phyloP scores from a whole-genome alignment of 2,329 filamentous ascomycete species.

The Beauveria brongniartii region DNA sequence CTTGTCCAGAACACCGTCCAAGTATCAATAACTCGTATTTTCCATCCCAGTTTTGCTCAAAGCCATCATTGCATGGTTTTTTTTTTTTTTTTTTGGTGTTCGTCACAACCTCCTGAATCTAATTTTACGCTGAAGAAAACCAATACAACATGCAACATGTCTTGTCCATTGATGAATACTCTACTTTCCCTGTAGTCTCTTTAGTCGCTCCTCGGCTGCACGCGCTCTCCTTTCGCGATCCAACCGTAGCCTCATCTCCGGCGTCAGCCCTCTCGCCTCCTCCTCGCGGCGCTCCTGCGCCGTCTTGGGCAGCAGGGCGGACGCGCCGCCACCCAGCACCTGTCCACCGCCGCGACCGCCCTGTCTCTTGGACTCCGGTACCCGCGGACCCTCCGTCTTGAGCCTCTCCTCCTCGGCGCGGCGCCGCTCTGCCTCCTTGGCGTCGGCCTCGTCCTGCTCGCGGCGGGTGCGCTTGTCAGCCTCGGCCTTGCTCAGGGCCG shows the following conservation, averaged over 20 bases:
- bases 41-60: too few species aligned
- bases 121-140: too few species aligned
- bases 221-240: slow-evolving; percentile 85
- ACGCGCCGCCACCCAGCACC: slow-evolving; percentile 33
- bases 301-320: slow-evolving; percentile 50
- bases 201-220: slow-evolving; percentile 83
- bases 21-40: too few species aligned
- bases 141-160: background rate
- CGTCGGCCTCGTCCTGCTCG: slow-evolving; percentile 61
- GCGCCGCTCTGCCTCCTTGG: slow-evolving; percentile 61
- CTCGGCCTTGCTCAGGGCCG: slow-evolving; percentile 61
- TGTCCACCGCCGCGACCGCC: slow-evolving; percentile 34
- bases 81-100: too few species aligned
- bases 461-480: slow-evolving; percentile 60
- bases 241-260: slow-evolving; percentile 75
- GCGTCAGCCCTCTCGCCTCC: slow-evolving; percentile 74
- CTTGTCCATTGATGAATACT: background rate
- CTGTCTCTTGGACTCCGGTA: slow-evolving; percentile 38
- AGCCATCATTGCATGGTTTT: too few species aligned
- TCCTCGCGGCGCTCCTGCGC: slow-evolving; percentile 76
- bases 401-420: slow-evolving; percentile 68
- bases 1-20: too few species aligned
- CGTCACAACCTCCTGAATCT: too few species aligned
- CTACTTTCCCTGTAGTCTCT: slow-evolving; percentile 47
- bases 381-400: slow-evolving; percentile 54